These are phyloP conservation scores for Tricholoma flavovirens DNA, from an alignment of 768 basidiomycete species.

Conservation along the genomic window DNA sequence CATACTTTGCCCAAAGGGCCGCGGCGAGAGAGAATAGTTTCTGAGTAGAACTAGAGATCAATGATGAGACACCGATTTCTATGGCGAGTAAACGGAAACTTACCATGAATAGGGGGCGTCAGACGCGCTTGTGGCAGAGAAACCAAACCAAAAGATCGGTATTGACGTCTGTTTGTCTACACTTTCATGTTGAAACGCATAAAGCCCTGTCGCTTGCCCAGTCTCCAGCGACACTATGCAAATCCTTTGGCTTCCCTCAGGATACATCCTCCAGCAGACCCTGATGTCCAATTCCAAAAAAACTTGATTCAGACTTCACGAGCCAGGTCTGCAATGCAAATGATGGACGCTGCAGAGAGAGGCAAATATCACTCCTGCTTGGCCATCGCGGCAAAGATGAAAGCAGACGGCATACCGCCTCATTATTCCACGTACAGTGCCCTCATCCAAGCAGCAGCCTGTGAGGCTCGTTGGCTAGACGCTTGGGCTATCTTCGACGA, in stretches of 20 bases:
- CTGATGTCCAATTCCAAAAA: slow-evolving; percentile 12
- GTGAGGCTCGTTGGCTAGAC: slow-evolving; percentile 39
- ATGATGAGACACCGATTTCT: slow-evolving; percentile 9
- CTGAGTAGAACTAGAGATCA: slow-evolving; percentile 84
- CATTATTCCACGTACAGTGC: slow-evolving; percentile 50
- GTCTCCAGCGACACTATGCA: no score
- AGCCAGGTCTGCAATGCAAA: slow-evolving; percentile 27
- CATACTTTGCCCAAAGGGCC: slow-evolving; percentile 96
- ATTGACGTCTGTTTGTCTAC: slow-evolving; percentile 11
- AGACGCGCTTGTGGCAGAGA: slow-evolving; percentile 22
- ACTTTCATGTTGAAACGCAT: neutral
- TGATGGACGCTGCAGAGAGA: slow-evolving; percentile 32
- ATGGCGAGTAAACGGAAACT: neutral
- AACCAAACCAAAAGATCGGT: slow-evolving; percentile 4
- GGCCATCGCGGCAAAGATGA: slow-evolving; percentile 51
- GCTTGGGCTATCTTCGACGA: slow-evolving; percentile 66
- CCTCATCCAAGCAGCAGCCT: slow-evolving; percentile 45
- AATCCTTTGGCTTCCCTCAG: slow-evolving; percentile 10
- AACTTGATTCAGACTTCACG: slow-evolving; percentile 13
- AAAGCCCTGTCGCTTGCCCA: no score
- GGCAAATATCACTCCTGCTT: slow-evolving; percentile 37
- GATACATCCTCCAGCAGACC: slow-evolving; percentile 3
- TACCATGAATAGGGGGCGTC: slow-evolving; percentile 25
- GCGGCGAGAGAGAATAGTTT: slow-evolving; percentile 88
- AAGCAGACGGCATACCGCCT: slow-evolving; percentile 45